phyloP scores from a whole-genome alignment of 176 grass and related monocot species.

The Avena insularis region DNA sequence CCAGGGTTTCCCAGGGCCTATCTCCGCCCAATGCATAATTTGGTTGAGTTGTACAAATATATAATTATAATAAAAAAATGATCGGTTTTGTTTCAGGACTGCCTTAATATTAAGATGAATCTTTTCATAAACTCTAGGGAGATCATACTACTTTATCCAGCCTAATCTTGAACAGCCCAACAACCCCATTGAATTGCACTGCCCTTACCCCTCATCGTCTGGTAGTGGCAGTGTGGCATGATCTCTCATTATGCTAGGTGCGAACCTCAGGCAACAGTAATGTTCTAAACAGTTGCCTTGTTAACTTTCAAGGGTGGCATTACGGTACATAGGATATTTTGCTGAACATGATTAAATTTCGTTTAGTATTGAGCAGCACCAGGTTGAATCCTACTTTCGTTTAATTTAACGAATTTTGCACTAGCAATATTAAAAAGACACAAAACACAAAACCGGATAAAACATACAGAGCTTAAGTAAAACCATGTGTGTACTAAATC shows the following conservation, averaged over 20 bases:
- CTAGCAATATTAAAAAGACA: not conserved
- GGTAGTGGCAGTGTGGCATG: not conserved
- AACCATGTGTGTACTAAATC: not conserved
- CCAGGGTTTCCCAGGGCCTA: too few species aligned
- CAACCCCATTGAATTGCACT: slow-evolving; percentile 2
- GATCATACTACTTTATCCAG: not conserved
- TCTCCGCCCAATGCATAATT: not conserved
- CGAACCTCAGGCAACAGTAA: not conserved
- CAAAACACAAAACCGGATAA: not conserved
- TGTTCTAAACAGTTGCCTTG: slow-evolving; percentile 19
- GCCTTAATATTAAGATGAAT: not conserved
- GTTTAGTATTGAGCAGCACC: not conserved
- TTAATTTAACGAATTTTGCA: not conserved
- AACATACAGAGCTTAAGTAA: not conserved
- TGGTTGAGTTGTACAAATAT: not conserved
- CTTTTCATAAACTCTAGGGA: not conserved
- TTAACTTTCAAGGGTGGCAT: not conserved
- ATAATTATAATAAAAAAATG: not conserved
- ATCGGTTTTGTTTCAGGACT: not conserved
- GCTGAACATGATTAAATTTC: not conserved
- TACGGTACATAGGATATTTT: not conserved
- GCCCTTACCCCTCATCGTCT: not conserved
- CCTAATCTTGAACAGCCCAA: not conserved
- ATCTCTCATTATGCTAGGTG: not conserved
- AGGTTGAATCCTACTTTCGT: not conserved